Percentiles rank a stretch among this genome's conserved stretches.
Conservation (phyloP, 495 filamentous ascomycete genomes). For the Aspergillus homomorphus region DNA sequence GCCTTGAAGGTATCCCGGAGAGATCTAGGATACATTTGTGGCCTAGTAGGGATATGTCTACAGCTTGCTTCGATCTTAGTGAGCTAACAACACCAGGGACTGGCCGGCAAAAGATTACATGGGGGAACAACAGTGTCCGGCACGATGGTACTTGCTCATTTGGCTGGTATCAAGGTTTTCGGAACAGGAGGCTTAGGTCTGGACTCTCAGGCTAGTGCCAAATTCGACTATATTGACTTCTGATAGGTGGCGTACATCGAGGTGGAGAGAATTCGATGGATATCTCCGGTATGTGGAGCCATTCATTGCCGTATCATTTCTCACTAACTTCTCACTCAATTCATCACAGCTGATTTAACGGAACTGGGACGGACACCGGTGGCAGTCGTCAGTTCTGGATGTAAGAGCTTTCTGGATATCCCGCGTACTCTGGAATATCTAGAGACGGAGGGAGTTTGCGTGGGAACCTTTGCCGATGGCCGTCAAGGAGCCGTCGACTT, state of each 20-base stretch:
- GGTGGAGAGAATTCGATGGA: slow-evolving; percentile 85
- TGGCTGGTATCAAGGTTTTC: slow-evolving; percentile 90
- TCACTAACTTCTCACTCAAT: slow-evolving; percentile 13
- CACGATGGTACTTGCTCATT: slow-evolving; percentile 83
- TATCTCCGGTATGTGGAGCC: slow-evolving; percentile 55
- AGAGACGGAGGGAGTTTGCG: slow-evolving; percentile 86
- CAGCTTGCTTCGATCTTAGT: neutral
- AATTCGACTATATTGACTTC: slow-evolving; percentile 19
- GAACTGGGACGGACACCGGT: slow-evolving; percentile 91
- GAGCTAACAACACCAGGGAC: slow-evolving; percentile 42
- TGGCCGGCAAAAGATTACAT: slow-evolving; percentile 63
- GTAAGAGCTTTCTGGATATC: slow-evolving; percentile 94
- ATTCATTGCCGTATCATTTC: neutral
- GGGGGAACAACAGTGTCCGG: slow-evolving; percentile 92
- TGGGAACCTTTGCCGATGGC: slow-evolving; percentile 85
- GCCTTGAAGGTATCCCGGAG: slow-evolving; percentile 80
- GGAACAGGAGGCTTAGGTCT: slow-evolving; percentile 67
- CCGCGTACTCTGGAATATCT: slow-evolving; percentile 88
- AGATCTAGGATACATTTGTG: slow-evolving; percentile 78
- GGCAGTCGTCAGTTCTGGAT: slow-evolving; percentile 83
- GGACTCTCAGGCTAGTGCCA: slow-evolving; percentile 6
- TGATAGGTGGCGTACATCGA: slow-evolving; percentile 86
- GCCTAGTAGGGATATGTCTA: slow-evolving; percentile 56
- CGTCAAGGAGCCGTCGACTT: slow-evolving; percentile 67
- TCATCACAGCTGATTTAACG: slow-evolving; percentile 70